Evolutionary conservation across 352 stramenopile species (phyloP).

Genomic region (Globisporangium acanthophoron): DNA sequence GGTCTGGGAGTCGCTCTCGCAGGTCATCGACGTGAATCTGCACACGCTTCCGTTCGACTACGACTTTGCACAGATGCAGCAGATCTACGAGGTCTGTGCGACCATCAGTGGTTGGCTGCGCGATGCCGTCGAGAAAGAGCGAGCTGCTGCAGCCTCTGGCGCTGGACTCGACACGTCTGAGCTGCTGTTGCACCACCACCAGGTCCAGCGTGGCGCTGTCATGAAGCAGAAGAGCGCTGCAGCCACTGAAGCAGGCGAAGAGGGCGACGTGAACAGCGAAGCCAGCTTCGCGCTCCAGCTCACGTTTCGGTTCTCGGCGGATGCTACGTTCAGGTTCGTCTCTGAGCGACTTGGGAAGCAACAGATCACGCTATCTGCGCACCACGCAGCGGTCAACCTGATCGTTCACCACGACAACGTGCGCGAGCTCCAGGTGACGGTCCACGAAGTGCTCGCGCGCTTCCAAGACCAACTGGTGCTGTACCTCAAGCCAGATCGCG

Average conservation of each 20-base stretch:
- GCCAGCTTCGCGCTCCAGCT: conserved; percentile 49
- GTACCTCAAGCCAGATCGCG: conserved; percentile 46
- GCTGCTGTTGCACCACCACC: conserved; percentile 2
- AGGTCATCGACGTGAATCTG: conserved; percentile 54
- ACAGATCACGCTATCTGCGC: conserved; percentile 26
- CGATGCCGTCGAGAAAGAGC: conserved; percentile 1
- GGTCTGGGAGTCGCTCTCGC: conserved; percentile 44
- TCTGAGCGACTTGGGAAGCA: conserved; percentile 33
- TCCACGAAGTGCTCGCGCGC: conserved; percentile 35
- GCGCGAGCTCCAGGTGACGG: conserved; percentile 44
- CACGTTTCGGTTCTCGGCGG: conserved; percentile 40
- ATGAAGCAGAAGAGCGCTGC: not conserved
- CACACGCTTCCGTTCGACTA: conserved; percentile 40
- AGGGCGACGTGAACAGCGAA: conserved; percentile 6
- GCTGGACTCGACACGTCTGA: not conserved
- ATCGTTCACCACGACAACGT: conserved; percentile 37
- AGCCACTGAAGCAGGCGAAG: not conserved
- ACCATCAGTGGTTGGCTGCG: conserved; percentile 12
- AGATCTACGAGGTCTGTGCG: conserved; percentile 17
- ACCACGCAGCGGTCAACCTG: conserved; percentile 40
- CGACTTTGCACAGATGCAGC: conserved; percentile 28
- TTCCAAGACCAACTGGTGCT: conserved; percentile 46
- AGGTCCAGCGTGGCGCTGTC: conserved; percentile 3
- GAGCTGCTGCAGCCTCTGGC: not conserved
- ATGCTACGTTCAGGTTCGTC: conserved; percentile 33